These are phyloP conservation scores for Petasospora rhodanensis DNA, from an alignment of 1,139 yeast genomes.

Conservation along the genomic window DNA sequence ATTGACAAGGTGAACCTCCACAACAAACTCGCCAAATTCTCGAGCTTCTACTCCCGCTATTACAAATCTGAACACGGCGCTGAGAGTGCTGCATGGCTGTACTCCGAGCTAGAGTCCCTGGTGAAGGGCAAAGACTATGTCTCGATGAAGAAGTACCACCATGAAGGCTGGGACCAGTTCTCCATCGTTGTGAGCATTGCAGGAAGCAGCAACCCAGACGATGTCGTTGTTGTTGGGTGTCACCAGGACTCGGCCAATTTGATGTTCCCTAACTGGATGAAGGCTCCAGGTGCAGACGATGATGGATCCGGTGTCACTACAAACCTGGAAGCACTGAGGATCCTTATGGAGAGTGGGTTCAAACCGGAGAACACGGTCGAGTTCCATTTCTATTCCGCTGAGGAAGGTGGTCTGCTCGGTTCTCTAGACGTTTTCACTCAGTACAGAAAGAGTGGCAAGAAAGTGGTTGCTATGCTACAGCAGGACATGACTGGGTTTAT, in stretches of 20 bases:
- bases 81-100: slow-evolving; percentile 72
- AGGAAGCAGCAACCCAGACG: slow-evolving; percentile 37
- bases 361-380: slow-evolving; percentile 72
- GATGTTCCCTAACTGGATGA: slow-evolving; percentile 59
- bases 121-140: slow-evolving; percentile 27
- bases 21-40: slow-evolving; percentile 53
- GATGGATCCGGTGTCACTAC: slow-evolving; percentile 89
- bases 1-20: slow-evolving; percentile 44
- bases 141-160: slow-evolving; percentile 30
- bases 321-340: slow-evolving; percentile 66
- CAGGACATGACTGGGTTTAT: slow-evolving; percentile 95
- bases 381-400: slow-evolving; percentile 93
- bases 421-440: slow-evolving; percentile 70
- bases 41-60: slow-evolving; percentile 76
- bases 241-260: slow-evolving; percentile 86
- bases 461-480: slow-evolving; percentile 80
- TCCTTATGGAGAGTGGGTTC: slow-evolving; percentile 45
- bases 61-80: slow-evolving; percentile 70
- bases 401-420: slow-evolving; percentile 90
- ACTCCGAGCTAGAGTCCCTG: slow-evolving; percentile 42
- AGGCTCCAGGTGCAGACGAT: slow-evolving; percentile 96
- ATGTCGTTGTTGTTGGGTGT: slow-evolving; percentile 72
- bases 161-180: slow-evolving; percentile 56
- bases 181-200: slow-evolving; percentile 46
- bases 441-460: slow-evolving; percentile 42